Base-by-base conservation (phyloP, 768 basidiomycete genomes). In the Panellus pusillus region DNA sequence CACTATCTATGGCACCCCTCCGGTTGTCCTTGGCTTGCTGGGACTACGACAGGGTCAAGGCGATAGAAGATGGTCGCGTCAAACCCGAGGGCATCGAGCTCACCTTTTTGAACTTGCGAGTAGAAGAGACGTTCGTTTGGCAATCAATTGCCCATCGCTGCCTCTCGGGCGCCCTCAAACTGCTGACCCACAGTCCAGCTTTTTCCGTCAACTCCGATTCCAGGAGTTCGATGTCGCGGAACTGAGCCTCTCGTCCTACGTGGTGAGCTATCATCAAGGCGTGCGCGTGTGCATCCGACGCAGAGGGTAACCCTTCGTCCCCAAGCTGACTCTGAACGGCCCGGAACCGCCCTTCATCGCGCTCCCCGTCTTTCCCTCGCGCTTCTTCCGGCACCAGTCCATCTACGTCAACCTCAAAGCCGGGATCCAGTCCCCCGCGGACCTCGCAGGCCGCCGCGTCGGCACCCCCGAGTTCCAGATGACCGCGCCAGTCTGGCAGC, bases 381-480 rank as follows among this genome's bases (percentile, higher is more conserved):
- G 58, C 3, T 52, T 62, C 41, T 62, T 62, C 55, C 54, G 61
- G 9, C 61, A 62, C 52, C 61, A 62, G 28, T 62, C 61, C 19
- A 62, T 62, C 13, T 60, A 59, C 28, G 44, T 62, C 27, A 59
- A 58, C 41, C 52, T 42, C 39, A 59, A 57, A 46, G 54, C 61
- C 4, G 58, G 55, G 2, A 62, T 62, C 28, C 37, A 54, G 6
- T 50, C 59, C 7, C 61, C 61, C 3, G 32, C 54, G 7, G 50
- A 62, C 20, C 49, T 60, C 17, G 47, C 58, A 4, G 61, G 58
- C 15, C 50, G 54, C 9, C 58, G 58, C 9, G 46, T 60, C 31
- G 61, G 61, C n/a, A 59, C 58, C 13, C 58, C 61, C 19, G 58
- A 62, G 18, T 62, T 59, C 51, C 61, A 62, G 37, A 62, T 62